Evolutionary conservation across 495 filamentous ascomycete species (phyloP), one percentile per base, ranked within the genome.

Genomic region (Lentithecium fluviatile): DNA sequence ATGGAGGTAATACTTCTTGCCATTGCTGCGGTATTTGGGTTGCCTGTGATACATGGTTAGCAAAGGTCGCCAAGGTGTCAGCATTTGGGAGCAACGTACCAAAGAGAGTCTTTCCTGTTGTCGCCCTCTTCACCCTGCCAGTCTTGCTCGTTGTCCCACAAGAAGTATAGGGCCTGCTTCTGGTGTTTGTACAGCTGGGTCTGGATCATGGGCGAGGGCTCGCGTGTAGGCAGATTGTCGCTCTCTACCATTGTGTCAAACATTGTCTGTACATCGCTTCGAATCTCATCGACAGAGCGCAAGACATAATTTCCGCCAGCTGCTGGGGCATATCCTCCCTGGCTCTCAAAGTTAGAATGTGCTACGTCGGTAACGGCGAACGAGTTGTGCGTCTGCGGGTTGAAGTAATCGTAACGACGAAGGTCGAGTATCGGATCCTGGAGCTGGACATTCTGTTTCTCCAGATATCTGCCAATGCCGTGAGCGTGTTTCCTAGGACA

Each of bases 131-230:
- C 76, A 12, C 77, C 77, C 63, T 79, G 83, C 23, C 74, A 80
- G 36, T 80, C 81, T 25, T 82, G 78, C 71, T 97, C 94, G 58
- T 88, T 88, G n/a, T 82, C 81, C 6, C 75, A 85, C 88, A 98
- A 89, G 64, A 96, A 98, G 73, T 84, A 84, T 2, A 98, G 78
- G 0, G 87, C 94, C 73, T 97, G 93, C 68, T 90, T 92, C 68
- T 98, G 94, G 71, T 98, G 94, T 47, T 80, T 80, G 23, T 97
- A 80, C 32, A 98, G 74, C 6, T 82, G 78, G 0, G 92, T 97
- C 24, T 70, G 75, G 45, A 96, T 77, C 15, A 77, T 71, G 13
- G 71, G 53, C 55, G 83, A 78, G 0, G 87, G 79, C 6, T 94
- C 87, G 78, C 87, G 85, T 55, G 87, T 82, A 6, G 89, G 89